A percentile compares a stretch with the other conserved stretches of the same genome.
These are phyloP conservation scores for Dactylellina haptotyla DNA, from an alignment of 2,329 filamentous ascomycete species.

Conservation along the genomic window DNA sequence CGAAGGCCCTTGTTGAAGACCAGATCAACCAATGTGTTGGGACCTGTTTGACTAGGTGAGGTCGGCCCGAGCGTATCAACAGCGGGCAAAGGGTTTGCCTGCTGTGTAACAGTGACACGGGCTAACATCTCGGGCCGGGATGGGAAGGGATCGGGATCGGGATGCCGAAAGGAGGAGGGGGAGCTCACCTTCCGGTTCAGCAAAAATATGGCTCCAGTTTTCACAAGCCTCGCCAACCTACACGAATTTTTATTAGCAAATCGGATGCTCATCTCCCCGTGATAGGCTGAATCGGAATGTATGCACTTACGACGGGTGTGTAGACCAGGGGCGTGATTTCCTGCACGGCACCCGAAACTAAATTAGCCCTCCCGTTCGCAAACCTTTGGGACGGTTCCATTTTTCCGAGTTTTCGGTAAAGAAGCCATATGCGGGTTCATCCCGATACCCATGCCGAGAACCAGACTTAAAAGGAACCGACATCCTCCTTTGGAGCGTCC, in stretches of 20 bases:
- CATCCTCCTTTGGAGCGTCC: slow-evolving; percentile 20
- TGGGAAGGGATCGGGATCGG: slow-evolving; percentile 12
- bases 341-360: slow-evolving; percentile 61
- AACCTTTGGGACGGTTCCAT: slow-evolving; percentile 35
- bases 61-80: slow-evolving; percentile 42
- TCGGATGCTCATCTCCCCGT: slow-evolving; percentile 14
- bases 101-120: slow-evolving; percentile 20
- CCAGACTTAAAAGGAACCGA: slow-evolving; percentile 48
- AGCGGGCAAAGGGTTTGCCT: slow-evolving; percentile 1
- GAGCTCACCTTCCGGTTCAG: slow-evolving; percentile 79
- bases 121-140: slow-evolving; percentile 18
- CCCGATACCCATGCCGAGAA: slow-evolving; percentile 53
- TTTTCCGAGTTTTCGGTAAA: slow-evolving; percentile 51
- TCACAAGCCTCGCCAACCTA: slow-evolving; percentile 88
- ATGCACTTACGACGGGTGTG: slow-evolving; percentile 73
- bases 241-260: slow-evolving; percentile 28
- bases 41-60: slow-evolving; percentile 51
- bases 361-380: slow-evolving; percentile 53
- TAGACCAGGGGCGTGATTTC: slow-evolving; percentile 86
- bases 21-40: slow-evolving; percentile 32
- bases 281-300: slow-evolving; percentile 53
- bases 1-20: slow-evolving; percentile 4
- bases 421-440: slow-evolving; percentile 49
- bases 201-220: slow-evolving; percentile 95
- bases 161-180: slow-evolving; percentile 41